Evolutionary conservation across 2,329 filamentous ascomycete genomes (phyloP), one percentile per base, ranked within the genome.

Genomic region (Arthroderma sp.): DNA sequence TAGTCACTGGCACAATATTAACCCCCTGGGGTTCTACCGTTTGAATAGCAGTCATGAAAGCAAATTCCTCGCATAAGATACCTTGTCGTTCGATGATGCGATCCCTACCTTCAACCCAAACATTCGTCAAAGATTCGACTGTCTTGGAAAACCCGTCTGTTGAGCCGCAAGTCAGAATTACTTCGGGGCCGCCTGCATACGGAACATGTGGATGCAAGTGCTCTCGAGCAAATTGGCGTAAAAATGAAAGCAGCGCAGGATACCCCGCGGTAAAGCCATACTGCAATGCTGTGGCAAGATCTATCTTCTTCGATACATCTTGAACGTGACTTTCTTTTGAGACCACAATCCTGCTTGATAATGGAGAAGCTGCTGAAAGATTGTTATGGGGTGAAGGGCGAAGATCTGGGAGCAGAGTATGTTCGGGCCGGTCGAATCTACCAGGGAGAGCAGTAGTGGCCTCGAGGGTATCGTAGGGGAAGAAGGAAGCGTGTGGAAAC

Each of bases 391-490:
- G 5, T 37, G 8, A 7, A 32, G 29, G 68, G 66, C 52, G 73
- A 68, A 43, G 71, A 56, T 29, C 77, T 76, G 39, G 71, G 67
- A 59, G 82, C 83, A n/a, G 1, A 34, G 33, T 45, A 30, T n/a
- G 22, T 7, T 8, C 9, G 22, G 33, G 78, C 75, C 7, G 80
- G n/a, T 27, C 8, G 72, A 83, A 91, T 62, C 87, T 77, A 51
- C 82, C 70, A 5, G 86, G 80, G 50, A 77, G 75, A 30, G 86
- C 85, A 49, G 82, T 77, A 52, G 82, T 79, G 36, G 87, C 85
- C 64, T 94, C 86, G 50, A 95, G 77, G 0, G 86, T 91, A 56
- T 95, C 87, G 64, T 83, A 94, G 6, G 88, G 88, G 58, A 95
- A 95, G 66, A 86, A 86, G 47, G 75, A 74, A 34, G 81, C 71